A percentile compares a stretch with the other conserved stretches of the same genome.
phyloP scores from a whole-genome alignment of 768 basidiomycete genomes.

The Lactifluus echinatus region DNA sequence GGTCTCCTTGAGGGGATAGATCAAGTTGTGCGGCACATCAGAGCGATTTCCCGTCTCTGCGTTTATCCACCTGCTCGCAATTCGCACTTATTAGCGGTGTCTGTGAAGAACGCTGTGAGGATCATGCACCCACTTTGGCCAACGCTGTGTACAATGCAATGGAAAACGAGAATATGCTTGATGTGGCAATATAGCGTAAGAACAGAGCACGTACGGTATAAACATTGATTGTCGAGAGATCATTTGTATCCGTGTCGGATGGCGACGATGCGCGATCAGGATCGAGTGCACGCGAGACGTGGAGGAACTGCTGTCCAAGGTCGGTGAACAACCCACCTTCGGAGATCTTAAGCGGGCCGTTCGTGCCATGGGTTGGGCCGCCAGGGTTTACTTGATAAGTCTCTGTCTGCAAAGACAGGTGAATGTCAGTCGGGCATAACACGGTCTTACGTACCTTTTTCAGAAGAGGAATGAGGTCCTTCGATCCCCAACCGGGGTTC shows the following conservation, averaged over 20 bases:
- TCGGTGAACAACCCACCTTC: conserved; percentile 23
- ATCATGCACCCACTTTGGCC: conserved; percentile 40
- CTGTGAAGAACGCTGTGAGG: no score
- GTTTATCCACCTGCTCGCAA: conserved; percentile 42
- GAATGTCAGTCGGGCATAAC: not conserved
- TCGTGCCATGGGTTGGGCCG: conserved; percentile 36
- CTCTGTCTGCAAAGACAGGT: conserved; percentile 26
- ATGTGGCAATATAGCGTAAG: no score
- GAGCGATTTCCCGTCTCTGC: conserved; percentile 44
- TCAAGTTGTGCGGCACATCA: conserved; percentile 38
- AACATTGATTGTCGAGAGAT: conserved; percentile 22
- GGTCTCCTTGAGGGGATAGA: conserved; percentile 29
- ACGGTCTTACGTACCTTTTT: conserved; percentile 36
- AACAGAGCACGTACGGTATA: conserved; percentile 21
- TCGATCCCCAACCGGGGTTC: conserved; percentile 55
- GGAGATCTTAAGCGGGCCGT: conserved; percentile 36
- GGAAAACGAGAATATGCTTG: not conserved
- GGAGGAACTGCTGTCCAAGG: conserved; percentile 24
- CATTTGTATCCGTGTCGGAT: conserved; percentile 20
- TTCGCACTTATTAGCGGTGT: no score
- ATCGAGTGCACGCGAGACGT: conserved; percentile 23
- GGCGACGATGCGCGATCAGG: conserved; percentile 15
- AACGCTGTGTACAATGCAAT: conserved; percentile 34
- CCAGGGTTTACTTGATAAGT: conserved; percentile 29
- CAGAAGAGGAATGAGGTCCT: conserved; percentile 47